A percentile compares a stretch with the other conserved stretches of the same genome.
These are phyloP conservation scores for Bombardia bombarda DNA, from an alignment of 495 filamentous ascomycete genomes.

Conservation along the genomic window DNA sequence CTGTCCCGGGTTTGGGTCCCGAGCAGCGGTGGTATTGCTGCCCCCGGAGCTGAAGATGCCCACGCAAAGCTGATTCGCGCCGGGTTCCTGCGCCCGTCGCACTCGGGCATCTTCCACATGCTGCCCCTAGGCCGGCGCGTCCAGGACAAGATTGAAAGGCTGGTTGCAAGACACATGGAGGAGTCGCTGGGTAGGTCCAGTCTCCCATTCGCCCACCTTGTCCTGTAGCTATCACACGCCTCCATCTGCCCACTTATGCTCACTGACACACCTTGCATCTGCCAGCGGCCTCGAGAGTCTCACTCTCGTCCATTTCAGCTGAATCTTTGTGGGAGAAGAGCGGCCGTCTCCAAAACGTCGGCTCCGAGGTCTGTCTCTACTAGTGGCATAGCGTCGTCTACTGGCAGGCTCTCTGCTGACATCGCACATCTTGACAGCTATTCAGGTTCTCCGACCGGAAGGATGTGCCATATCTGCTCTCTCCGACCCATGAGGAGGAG, in stretches of 20 bases:
- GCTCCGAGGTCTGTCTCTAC: constrained; percentile 31
- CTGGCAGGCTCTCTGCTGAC: constrained; percentile 3
- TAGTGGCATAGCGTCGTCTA: no score
- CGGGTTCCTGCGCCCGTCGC: constrained; percentile 78
- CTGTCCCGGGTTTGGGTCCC: constrained; percentile 72
- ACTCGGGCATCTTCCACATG: constrained; percentile 88
- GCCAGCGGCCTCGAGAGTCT: constrained; percentile 76
- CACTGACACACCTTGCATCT: background rate
- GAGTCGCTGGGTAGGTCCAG: constrained; percentile 56
- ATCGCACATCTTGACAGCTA: constrained; percentile 48
- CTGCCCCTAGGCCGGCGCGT: constrained; percentile 84
- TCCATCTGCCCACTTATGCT: background rate
- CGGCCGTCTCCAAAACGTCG: constrained; percentile 29
- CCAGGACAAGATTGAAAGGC: constrained; percentile 75
- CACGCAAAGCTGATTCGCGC: constrained; percentile 68
- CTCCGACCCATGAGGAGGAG: constrained; percentile 96
- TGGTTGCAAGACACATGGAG: constrained; percentile 88
- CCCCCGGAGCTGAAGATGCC: constrained; percentile 48
- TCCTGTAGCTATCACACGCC: no score
- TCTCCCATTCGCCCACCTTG: no score
- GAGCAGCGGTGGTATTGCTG: constrained; percentile 62
- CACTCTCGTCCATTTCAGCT: constrained; percentile 80
- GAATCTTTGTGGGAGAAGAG: constrained; percentile 71
- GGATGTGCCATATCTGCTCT: constrained; percentile 64
- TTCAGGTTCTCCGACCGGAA: constrained; percentile 78